phyloP scores from a whole-genome alignment of 768 basidiomycete species.

The Tulasnella sp. region DNA sequence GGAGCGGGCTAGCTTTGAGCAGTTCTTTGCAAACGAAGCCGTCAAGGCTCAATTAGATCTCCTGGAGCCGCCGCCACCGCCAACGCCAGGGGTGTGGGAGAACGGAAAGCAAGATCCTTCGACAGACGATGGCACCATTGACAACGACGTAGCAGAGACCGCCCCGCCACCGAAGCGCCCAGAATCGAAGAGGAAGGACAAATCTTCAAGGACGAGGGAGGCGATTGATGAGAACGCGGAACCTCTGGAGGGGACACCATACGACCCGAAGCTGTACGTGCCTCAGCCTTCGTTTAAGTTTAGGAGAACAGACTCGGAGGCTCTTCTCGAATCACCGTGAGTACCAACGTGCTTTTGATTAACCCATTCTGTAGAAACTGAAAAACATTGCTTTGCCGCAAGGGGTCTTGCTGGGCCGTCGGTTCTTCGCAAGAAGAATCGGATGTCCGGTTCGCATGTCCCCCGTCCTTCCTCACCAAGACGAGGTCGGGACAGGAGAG shows the following conservation, averaged over 20 bases:
- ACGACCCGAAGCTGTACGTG: slow-evolving; percentile 25
- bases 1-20: slow-evolving; percentile 84
- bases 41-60: slow-evolving; percentile 69
- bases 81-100: neutral
- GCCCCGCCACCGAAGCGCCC: neutral
- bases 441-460: neutral
- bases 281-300: slow-evolving; percentile 27
- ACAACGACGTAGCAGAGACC: neutral
- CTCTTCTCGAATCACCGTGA: neutral
- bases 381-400: slow-evolving; percentile 20
- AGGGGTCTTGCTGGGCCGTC: slow-evolving; percentile 27
- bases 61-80: slow-evolving; percentile 40
- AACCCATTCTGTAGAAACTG: neutral
- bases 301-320: slow-evolving; percentile 12
- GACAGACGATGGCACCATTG: slow-evolving; percentile 37
- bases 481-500: neutral
- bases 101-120: slow-evolving; percentile 6
- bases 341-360: neutral
- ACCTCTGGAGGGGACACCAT: slow-evolving; percentile 26
- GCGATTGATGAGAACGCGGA: slow-evolving; percentile 7
- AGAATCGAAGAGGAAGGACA: slow-evolving; percentile 9
- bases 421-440: neutral
- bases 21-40: slow-evolving; percentile 82
- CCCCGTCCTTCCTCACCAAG: neutral
- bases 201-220: slow-evolving; percentile 8